Evolutionary conservation across 345 rosid genomes (phyloP).

Genomic region (Eucalyptus cloeziana): DNA sequence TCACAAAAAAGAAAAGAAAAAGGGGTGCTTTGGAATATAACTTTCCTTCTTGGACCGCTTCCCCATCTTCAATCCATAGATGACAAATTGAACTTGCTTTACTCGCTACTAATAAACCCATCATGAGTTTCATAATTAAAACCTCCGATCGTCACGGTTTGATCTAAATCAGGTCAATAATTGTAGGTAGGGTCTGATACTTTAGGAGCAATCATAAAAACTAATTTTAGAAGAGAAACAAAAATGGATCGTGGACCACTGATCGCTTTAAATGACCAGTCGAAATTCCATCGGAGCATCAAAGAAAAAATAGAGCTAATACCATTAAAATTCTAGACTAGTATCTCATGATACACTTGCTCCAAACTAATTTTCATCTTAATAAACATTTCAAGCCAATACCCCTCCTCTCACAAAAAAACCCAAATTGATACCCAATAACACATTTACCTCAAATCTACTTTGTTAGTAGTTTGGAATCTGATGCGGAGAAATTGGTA

Average conservation of each 20-base stretch:
- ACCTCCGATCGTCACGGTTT: neutral
- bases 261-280: fast-evolving
- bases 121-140: neutral
- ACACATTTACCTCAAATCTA: neutral
- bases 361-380: neutral
- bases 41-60: neutral
- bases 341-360: fast-evolving
- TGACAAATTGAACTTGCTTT: neutral
- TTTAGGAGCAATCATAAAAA: neutral
- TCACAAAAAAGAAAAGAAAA: neutral
- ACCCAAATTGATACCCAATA: fast-evolving
- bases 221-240: neutral
- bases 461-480: neutral
- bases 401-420: neutral
- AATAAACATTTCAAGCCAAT: neutral
- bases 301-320: neutral
- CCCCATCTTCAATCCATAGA: neutral
- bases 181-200: neutral
- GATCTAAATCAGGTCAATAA: neutral
- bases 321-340: fast-evolving
- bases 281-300: fast-evolving
- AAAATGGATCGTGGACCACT: neutral
- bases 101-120: neutral
- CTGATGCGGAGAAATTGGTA: fast-evolving
- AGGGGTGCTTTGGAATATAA: neutral